These are phyloP conservation scores for Nelumbo lutea DNA, from an alignment of 164 flowering plant species.

Conservation along the genomic window DNA sequence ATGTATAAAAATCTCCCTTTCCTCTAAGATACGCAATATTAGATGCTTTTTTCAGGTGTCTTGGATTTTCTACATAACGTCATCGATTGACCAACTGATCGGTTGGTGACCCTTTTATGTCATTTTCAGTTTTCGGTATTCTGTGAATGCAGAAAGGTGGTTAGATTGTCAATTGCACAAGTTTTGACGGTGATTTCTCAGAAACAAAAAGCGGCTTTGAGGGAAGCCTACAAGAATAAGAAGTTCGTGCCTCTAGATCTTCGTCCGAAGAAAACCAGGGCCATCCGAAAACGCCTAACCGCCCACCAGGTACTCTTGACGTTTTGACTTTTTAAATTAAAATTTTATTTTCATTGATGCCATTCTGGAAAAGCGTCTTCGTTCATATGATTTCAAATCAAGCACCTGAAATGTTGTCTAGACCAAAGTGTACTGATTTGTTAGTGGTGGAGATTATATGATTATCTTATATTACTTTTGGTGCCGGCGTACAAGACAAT, in stretches of 20 bases:
- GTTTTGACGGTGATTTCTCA: conserved; percentile 20
- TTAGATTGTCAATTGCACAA: conserved; percentile 20
- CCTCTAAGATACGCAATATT: neutral
- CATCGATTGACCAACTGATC: too few species aligned
- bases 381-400: too few species aligned
- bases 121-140: neutral
- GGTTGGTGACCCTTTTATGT: neutral
- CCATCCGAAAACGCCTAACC: conserved; percentile 55
- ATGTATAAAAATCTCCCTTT: neutral
- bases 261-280: conserved; percentile 72
- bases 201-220: conserved; percentile 18
- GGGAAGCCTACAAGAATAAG: conserved; percentile 33
- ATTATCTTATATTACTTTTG: too few species aligned
- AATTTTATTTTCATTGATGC: too few species aligned
- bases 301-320: conserved; percentile 46
- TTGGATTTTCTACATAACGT: neutral
- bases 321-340: too few species aligned
- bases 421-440: too few species aligned
- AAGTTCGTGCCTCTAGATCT: conserved; percentile 63
- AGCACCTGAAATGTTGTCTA: too few species aligned
- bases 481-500: too few species aligned
- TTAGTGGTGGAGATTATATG: too few species aligned
- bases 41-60: too few species aligned
- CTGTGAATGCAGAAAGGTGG: conserved; percentile 9
- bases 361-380: too few species aligned